A percentile compares a stretch with the other conserved stretches of the same genome.
Evolutionary conservation across 148 eudicot genomes (phyloP).

Genomic region (Persicaria maculosa): DNA sequence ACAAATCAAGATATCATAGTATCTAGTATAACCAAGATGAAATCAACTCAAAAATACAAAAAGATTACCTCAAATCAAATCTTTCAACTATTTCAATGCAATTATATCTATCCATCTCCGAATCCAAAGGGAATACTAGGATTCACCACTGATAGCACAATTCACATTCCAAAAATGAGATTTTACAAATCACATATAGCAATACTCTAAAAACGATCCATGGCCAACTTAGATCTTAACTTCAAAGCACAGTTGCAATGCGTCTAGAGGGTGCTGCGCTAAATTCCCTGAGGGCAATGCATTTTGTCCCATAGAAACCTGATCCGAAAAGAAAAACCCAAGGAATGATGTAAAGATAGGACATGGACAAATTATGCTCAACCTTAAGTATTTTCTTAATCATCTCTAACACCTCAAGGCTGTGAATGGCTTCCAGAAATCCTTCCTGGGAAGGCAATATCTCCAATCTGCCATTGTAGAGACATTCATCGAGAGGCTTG

Average conservation of each 20-base stretch:
- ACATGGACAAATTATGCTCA: conserved; percentile 30
- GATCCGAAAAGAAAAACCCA: conserved; percentile 25
- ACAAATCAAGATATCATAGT: not conserved
- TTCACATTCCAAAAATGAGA: too few species aligned
- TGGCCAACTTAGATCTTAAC: conserved; percentile 50
- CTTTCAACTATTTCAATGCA: too few species aligned
- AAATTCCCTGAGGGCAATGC: conserved; percentile 25
- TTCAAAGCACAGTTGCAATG: conserved; percentile 46
- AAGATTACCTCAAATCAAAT: not conserved
- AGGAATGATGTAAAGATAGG: conserved; percentile 17
- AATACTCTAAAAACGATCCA: conserved; percentile 48
- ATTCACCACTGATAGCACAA: too few species aligned
- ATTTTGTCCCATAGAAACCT: conserved; percentile 21
- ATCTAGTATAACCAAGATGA: not conserved
- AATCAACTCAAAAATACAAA: not conserved
- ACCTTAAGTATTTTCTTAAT: conserved; percentile 52
- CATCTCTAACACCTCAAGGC: conserved; percentile 53
- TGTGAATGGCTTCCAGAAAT: conserved; percentile 75
- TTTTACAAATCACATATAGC: not conserved
- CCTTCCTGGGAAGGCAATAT: conserved; percentile 61
- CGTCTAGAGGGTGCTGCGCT: conserved; percentile 19
- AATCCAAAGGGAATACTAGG: too few species aligned
- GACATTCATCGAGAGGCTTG: conserved; percentile 66
- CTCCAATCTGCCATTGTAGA: conserved; percentile 68
- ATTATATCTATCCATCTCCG: too few species aligned